Evolutionary conservation across 1,284 basidiomycete species (phyloP), one percentile per base, ranked within the genome.

Genomic region (Ustilago shanxiensis): DNA sequence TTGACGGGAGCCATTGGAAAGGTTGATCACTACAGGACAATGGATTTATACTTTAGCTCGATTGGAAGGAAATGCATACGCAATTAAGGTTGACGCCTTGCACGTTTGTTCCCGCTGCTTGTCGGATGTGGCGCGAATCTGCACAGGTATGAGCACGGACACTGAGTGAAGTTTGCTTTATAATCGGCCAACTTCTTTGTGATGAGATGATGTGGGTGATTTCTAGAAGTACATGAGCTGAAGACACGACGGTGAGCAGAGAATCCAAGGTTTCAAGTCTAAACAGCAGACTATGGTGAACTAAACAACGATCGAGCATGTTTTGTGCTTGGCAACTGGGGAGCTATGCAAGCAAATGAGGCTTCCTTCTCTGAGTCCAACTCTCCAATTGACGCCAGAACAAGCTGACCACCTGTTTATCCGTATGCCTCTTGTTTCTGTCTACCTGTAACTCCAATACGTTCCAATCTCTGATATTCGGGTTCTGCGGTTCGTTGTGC

Each of bases 381-480:
- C 89, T 89, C 82, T 98, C 96, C 24, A 98, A 87, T 28, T 90
- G 90, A 81, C 94, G 92, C 96, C 95, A 98, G 85, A 98, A 98
- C 73, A 95, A 92, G 8, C 94, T 94, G 0, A 97, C 95, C 8
- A 93, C 92, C 45, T 94, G 93, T 86, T 96, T 95, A 88, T 98
- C 96, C n/a, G 95, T 92, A 86, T 98, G 95, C 77, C 96, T 90
- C 68, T 84, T 84, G 5, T 66, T 69, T 4, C 81, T 67, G 41
- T 85, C 83, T 44, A 85, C 73, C 89, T 93, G 93, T 74, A 98
- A 89, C 82, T 95, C 93, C 0, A 93, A 93, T 18, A 98, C 95
- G 84, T 98, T 98, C 96, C 96, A 99, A 80, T 97, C 94, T 83
- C 92, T 92, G 71, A 98, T 92, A 77, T 93, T 94, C 0, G 91